phyloP scores from a whole-genome alignment of 1,284 basidiomycete genomes.

The Cryptococcus maquisensis region DNA sequence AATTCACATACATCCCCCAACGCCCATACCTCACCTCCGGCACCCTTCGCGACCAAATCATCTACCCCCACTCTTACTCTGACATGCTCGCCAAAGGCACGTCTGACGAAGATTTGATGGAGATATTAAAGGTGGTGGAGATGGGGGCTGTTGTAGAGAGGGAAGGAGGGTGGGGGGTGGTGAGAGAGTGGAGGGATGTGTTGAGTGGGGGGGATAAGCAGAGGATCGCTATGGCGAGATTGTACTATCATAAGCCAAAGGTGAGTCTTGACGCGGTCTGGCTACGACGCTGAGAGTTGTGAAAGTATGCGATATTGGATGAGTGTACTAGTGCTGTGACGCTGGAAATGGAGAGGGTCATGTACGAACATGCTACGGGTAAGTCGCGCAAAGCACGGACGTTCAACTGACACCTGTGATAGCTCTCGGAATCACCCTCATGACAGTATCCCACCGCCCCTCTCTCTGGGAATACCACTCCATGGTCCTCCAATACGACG shows the following conservation, averaged over 20 bases:
- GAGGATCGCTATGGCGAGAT: slow-evolving; percentile 88
- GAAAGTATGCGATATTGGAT: slow-evolving; percentile 88
- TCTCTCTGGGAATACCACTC: slow-evolving; percentile 94
- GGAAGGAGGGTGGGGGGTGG: slow-evolving; percentile 92
- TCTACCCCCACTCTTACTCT: slow-evolving; percentile 71
- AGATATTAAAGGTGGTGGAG: slow-evolving; percentile 72
- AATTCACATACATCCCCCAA: slow-evolving; percentile 95
- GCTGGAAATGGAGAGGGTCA: slow-evolving; percentile 83
- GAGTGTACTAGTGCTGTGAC: slow-evolving; percentile 95
- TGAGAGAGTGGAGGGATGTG: slow-evolving; percentile 88
- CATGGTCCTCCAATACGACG: slow-evolving; percentile 80
- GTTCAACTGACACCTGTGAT: neutral
- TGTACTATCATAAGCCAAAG: slow-evolving; percentile 95
- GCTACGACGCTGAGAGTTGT: neutral
- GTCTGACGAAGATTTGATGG: slow-evolving; percentile 70
- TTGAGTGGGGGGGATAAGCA: slow-evolving; percentile 67
- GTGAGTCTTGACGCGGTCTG: slow-evolving; percentile 46
- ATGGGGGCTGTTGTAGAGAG: slow-evolving; percentile 85
- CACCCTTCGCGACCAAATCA: slow-evolving; percentile 85
- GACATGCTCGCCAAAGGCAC: slow-evolving; percentile 59
- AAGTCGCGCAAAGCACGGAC: slow-evolving; percentile 14
- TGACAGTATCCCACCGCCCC: slow-evolving; percentile 87
- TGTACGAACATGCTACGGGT: slow-evolving; percentile 89
- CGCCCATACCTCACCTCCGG: slow-evolving; percentile 90
- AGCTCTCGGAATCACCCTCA: slow-evolving; percentile 75